Base-by-base conservation (phyloP, 495 filamentous ascomycete genomes). In the Neurospora hispaniola region DNA sequence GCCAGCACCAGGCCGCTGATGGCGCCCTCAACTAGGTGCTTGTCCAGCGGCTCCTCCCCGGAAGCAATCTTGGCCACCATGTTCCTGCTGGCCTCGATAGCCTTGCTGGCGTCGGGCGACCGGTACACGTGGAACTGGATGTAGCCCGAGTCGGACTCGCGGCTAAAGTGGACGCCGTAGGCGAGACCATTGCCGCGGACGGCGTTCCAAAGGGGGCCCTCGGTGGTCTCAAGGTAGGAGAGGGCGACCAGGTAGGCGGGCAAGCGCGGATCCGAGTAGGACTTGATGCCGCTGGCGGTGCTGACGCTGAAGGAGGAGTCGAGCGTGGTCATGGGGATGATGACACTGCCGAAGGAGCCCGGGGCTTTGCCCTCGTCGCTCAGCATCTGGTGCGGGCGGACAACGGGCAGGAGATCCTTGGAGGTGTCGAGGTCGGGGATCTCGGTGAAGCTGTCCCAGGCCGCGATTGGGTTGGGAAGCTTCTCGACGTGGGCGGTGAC, bases 151-250 rank as follows among this genome's bases (percentile, higher is more conserved):
- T 96, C 92, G 48, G 92, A 83, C 74, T 92, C 90, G 73, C 89
- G 89, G 16, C 82, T 85, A 78, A 98, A 96, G 74, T 84, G 86
- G 11, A 91, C 90, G 18, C 93, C 93, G 79, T 99, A 99, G 1
- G 94, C 96, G 39, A 98, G 86, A 39, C 96, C 96, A 68, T 90
- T 94, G 54, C 96, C 96, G 46, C 96, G 94, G 70, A 97, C 90
- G 3, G 93, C 93, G 73, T 89, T 89, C 94, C 95, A 98, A 31
- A 99, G 88, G 6, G 96, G 96, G 3, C 96, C 96, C 82, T 98
- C 96, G 20, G 96, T 91, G 0, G 93, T 90, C 75, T 97, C 94
- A 73, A 99, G 91, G 80, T 97, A 98, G 12, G 94, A 88, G 41
- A 91, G 87, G 1, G 94, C 95, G 11, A 98, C 93, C 75, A 97